phyloP scores from a whole-genome alignment of 1,284 basidiomycete species.

The Irpex lacteus region DNA sequence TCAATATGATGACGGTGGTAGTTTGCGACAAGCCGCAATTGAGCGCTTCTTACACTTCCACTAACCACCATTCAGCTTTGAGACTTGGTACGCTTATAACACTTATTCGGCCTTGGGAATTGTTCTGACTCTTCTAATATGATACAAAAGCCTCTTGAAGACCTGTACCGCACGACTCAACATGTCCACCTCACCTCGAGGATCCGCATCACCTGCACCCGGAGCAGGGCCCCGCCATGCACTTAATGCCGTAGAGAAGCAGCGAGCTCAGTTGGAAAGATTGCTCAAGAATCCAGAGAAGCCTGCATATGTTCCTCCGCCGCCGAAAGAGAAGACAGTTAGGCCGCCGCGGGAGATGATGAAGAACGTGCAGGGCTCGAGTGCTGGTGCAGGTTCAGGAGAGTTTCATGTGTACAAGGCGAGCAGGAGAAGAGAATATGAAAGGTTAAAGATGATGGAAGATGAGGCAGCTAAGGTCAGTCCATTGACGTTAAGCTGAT shows the following conservation, averaged over 20 bases:
- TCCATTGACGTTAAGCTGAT: not conserved
- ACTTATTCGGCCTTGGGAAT: no score
- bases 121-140: no score
- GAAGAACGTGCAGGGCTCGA: constrained; percentile 96
- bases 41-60: no score
- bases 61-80: no score
- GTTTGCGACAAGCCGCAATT: no score
- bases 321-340: constrained; percentile 77
- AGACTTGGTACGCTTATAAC: no score
- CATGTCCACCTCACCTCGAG: constrained; percentile 1
- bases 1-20: no score
- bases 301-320: constrained; percentile 70
- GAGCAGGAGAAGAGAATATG: constrained; percentile 89
- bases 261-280: constrained; percentile 76
- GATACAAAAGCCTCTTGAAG: not conserved
- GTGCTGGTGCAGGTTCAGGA: constrained; percentile 89
- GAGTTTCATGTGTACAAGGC: constrained; percentile 99
- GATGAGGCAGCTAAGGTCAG: constrained; percentile 75
- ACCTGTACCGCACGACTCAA: not conserved
- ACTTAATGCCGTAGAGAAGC: constrained; percentile 67
- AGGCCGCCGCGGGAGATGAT: constrained; percentile 90
- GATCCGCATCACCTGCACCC: not conserved
- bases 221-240: constrained; percentile 49
- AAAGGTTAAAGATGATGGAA: constrained; percentile 89
- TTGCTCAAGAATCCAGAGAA: constrained; percentile 87